Percentiles rank a stretch among this genome's conserved stretches.
phyloP scores from a whole-genome alignment of 352 stramenopile species.

The Phytopythium vexans region DNA sequence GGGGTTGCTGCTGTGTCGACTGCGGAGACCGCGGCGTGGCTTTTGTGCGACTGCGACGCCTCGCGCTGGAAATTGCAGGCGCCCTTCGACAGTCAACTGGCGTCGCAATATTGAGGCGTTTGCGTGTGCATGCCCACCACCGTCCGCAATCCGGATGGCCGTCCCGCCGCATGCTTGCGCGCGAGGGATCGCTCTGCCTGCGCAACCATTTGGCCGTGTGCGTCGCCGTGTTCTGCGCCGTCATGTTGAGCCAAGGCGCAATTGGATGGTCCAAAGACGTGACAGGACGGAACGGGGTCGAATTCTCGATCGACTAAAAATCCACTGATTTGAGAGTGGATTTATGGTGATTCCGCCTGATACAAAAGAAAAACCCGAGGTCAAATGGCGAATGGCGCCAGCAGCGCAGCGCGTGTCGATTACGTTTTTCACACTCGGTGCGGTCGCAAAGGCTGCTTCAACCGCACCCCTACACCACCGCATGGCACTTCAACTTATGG shows the following conservation, averaged over 20 bases:
- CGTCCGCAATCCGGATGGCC: no score
- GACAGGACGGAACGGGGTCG: not conserved
- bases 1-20: not conserved
- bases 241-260: not conserved
- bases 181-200: no score
- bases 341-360: not conserved
- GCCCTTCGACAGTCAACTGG: not conserved
- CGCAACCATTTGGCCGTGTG: no score
- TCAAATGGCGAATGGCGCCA: not conserved
- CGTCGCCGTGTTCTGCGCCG: no score
- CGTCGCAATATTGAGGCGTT: not conserved
- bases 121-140: not conserved
- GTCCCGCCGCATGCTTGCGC: no score
- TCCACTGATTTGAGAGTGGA: not conserved
- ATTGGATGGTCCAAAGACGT: constrained; percentile 3
- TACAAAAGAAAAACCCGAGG: not conserved
- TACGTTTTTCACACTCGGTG: constrained; percentile 9
- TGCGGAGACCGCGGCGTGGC: not conserved
- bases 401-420: constrained; percentile 1
- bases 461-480: constrained; percentile 31
- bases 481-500: no score
- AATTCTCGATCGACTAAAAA: not conserved
- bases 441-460: constrained; percentile 17
- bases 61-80: no score
- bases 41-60: constrained; percentile 2